A percentile compares a stretch with the other conserved stretches of the same genome.
phyloP scores from a whole-genome alignment of 2,329 filamentous ascomycete species.

The Penicillium sp. region DNA sequence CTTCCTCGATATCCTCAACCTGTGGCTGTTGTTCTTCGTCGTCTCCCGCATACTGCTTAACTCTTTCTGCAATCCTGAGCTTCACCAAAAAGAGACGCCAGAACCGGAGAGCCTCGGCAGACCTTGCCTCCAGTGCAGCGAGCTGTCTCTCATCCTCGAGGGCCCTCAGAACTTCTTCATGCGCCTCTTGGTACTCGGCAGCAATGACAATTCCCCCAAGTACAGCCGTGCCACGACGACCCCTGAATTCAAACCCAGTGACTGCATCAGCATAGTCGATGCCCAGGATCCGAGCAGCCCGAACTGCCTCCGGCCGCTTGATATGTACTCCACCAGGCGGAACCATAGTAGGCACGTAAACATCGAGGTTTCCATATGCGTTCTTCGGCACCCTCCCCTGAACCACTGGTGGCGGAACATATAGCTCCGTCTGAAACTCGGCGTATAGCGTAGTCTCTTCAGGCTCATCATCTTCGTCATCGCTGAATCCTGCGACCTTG shows the following conservation, averaged over 20 bases:
- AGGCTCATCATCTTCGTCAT: constrained; percentile 45
- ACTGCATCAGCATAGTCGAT: constrained; percentile 88
- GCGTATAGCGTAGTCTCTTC: constrained; percentile 59
- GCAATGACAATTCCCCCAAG: constrained; percentile 75
- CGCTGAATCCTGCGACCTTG: constrained; percentile 31
- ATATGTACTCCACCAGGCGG: constrained; percentile 59
- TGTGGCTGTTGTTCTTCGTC: constrained; percentile 35
- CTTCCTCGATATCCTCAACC: constrained; percentile 39
- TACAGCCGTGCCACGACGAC: constrained; percentile 79
- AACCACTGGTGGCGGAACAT: constrained; percentile 70
- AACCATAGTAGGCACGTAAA: constrained; percentile 63
- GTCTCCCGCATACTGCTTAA: constrained; percentile 55
- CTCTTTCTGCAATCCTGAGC: constrained; percentile 66
- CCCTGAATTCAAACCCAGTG: constrained; percentile 83
- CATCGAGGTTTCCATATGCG: constrained; percentile 59
- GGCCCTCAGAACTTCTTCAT: constrained; percentile 64
- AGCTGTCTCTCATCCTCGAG: constrained; percentile 64
- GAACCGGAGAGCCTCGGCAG: constrained; percentile 49
- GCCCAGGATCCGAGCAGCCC: constrained; percentile 69
- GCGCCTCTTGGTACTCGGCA: constrained; percentile 64
- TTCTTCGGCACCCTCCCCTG: constrained; percentile 66
- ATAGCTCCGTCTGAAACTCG: constrained; percentile 62
- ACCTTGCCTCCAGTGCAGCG: constrained; percentile 56
- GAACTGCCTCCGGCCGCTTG: constrained; percentile 56
- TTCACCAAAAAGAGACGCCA: constrained; percentile 61